Base-by-base conservation (phyloP, 2,329 filamentous ascomycete genomes). In the Beauveria scarabaeidicola region DNA sequence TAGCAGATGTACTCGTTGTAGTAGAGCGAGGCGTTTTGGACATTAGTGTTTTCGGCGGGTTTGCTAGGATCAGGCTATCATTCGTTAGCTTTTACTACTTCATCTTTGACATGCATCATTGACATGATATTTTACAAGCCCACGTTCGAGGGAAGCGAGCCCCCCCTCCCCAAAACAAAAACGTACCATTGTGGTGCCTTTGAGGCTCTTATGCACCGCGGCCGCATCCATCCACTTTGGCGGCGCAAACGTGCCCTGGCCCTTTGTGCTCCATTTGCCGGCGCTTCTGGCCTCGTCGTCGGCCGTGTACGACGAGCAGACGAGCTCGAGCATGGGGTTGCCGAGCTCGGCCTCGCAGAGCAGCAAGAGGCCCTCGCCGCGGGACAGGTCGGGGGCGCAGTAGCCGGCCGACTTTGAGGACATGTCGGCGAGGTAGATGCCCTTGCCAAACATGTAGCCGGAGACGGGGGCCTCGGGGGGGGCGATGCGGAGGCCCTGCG, bases 391-490 rank as follows among this genome's bases (percentile, higher is more conserved):
- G 0, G 83, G 70, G 56, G 72, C 81, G 69, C 90, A 94, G 74
- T 96, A 96, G 66, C 84, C 84, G 17, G 90, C 90, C 2, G 87
- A 91, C 74, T 95, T 96, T 69, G 83, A 88, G 0, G 85, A 88
- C 80, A 91, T 91, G 67, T 95, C 90, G 2, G 90, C 90, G 2
- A 96, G 81, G 69, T 96, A 96, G 51, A 96, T 88, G 48, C 91
- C 91, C 72, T 95, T 95, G 60, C 88, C 91, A 65, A 95, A 96
- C 88, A 93, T 93, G 75, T 93, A 91, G 1, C 90, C 90, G 5
- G 79, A 82, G 0, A 85, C 85, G 0, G 90, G 91, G 0, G 91
- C 91, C 71, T 95, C 87, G 0, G 88, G 87, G 0, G 91, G 91
- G 7, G 91, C 91, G 64, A 96, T 96, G n/a, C 90, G 88, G 7